Evolutionary conservation across 2,329 filamentous ascomycete genomes (phyloP).

Genomic region (Aureobasidium sp.): DNA sequence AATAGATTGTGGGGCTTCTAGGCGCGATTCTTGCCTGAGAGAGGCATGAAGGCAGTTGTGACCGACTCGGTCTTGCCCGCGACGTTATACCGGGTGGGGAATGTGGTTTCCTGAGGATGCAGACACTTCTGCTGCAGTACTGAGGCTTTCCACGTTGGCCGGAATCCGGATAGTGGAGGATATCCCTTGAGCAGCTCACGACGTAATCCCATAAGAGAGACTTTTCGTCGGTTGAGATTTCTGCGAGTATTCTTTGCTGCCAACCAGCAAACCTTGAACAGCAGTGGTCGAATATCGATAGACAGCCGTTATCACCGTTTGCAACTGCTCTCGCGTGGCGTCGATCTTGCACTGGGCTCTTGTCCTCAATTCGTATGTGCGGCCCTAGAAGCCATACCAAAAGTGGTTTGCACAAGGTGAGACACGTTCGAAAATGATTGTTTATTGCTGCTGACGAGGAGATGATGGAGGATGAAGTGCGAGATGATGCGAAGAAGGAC

Average conservation of each 20-base stretch:
- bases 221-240: no score
- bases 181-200: not conserved
- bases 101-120: not conserved
- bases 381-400: not conserved
- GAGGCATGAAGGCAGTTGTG: not conserved
- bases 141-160: not conserved
- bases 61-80: constrained; percentile 4
- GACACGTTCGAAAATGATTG: constrained; percentile 9
- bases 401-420: not conserved
- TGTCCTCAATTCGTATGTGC: not conserved
- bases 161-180: not conserved
- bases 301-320: constrained; percentile 6
- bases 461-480: not conserved
- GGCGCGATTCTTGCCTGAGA: not conserved
- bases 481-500: not conserved
- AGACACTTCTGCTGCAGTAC: no score
- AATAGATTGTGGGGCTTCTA: not conserved
- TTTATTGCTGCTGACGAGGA: not conserved
- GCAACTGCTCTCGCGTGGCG: not conserved
- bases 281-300: constrained; percentile 6
- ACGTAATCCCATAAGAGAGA: not conserved
- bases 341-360: not conserved
- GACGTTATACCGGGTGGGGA: not conserved
- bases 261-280: not conserved
- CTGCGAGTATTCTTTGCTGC: not conserved